phyloP scores from a whole-genome alignment of 192 early-diverging fungal species.

The Coemansia sp. region DNA sequence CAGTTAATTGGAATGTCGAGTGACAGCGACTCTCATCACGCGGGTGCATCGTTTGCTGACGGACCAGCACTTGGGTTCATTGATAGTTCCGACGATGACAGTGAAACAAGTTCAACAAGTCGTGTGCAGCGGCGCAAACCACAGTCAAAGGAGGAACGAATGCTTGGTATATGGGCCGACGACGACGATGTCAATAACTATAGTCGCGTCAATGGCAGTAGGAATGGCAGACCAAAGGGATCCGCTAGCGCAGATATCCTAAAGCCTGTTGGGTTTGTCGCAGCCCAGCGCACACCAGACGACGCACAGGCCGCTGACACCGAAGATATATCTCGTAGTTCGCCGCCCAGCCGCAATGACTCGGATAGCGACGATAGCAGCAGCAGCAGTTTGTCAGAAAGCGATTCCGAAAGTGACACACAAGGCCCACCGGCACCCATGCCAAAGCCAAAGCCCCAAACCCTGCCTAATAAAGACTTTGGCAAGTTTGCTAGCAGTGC shows the following conservation, averaged over 20 bases:
- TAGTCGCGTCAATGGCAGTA: neutral
- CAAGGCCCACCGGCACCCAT: neutral
- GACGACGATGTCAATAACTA: slow-evolving; percentile 5
- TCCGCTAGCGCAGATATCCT: neutral
- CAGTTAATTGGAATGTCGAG: no score
- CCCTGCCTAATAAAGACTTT: slow-evolving; percentile 62
- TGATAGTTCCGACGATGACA: slow-evolving; percentile 28
- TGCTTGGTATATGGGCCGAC: slow-evolving; percentile 47
- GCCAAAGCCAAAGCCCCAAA: neutral
- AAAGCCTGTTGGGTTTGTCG: slow-evolving; percentile 29
- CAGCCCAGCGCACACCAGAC: neutral
- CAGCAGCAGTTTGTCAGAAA: neutral
- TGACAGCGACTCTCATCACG: no score
- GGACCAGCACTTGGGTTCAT: slow-evolving; percentile 15
- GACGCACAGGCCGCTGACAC: neutral
- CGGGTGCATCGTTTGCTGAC: neutral
- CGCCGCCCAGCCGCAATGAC: slow-evolving; percentile 1
- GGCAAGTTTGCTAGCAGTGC: slow-evolving; percentile 75
- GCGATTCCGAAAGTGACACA: neutral
- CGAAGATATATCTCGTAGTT: neutral
- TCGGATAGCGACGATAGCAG: neutral
- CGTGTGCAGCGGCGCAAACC: neutral
- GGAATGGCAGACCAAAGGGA: neutral
- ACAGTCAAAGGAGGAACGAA: slow-evolving; percentile 26
- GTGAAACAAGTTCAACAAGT: neutral